Base-by-base conservation (phyloP, 139 green algal genomes). In the Pleodorina starrii region DNA sequence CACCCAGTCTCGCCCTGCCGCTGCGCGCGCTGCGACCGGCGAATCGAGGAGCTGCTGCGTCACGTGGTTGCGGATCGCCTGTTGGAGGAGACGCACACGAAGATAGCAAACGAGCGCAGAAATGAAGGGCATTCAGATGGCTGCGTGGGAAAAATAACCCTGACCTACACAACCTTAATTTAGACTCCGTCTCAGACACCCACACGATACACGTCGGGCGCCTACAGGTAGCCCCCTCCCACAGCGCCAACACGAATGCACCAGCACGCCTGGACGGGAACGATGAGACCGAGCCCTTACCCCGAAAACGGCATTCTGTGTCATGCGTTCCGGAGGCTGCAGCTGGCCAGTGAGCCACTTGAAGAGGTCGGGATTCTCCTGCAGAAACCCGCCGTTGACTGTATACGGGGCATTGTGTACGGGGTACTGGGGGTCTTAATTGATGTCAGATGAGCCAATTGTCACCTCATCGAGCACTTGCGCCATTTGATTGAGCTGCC, bases 361-460 rank as follows among this genome's bases (percentile, higher is more conserved):
- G 92, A 96, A 97, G 21, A 98, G 90, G 68, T 98, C 96, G 10
- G 96, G 96, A 88, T 98, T 98, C 44, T 98, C 96, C 91, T 95
- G 91, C 44, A 48, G 23, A 57, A 79, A 73, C 35, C 5, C 54
- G 54, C 54, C 25, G 29, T 66, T 66, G 54, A 12, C 54, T n/a
- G n/a, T n/a, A n/a, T n/a, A n/a, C n/a, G n/a, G n/a, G n/a, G n/a
- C n/a, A n/a, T n/a, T n/a, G n/a, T n/a, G n/a, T n/a, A n/a, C n/a
- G n/a, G n/a, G n/a, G n/a, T n/a, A n/a, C 54, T 66, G 54, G 54
- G 25, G 21, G 54, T 66, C 7, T 32, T 25, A 5, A 66, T 66
- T 32, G 6, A 21, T 21, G 54, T 66, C 25, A 66, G 54, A 66
- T 66, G 21, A 40, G n/a, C 69, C 36, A 77, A 77, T 27, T 21